These are phyloP conservation scores for Penicillium silybi DNA, from an alignment of 495 filamentous ascomycete species.

Conservation along the genomic window DNA sequence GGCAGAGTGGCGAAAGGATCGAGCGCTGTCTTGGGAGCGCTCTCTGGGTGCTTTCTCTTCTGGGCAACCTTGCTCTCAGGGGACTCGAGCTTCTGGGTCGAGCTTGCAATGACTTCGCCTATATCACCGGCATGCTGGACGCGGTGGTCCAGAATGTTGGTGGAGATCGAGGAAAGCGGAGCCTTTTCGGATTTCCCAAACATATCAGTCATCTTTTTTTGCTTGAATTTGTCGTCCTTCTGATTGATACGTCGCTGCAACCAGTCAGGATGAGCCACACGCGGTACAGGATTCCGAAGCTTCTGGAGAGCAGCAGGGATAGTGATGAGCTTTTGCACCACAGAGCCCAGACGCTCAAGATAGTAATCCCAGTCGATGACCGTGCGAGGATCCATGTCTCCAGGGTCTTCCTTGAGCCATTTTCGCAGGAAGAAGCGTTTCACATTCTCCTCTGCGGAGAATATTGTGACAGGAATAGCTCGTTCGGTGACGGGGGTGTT, in stretches of 20 bases:
- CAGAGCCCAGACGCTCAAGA: slow-evolving; percentile 86
- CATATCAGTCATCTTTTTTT: slow-evolving; percentile 96
- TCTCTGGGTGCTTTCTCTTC: slow-evolving; percentile 81
- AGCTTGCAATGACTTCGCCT: slow-evolving; percentile 74
- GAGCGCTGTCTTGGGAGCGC: slow-evolving; percentile 52
- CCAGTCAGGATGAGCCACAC: slow-evolving; percentile 95
- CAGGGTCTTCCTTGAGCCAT: slow-evolving; percentile 92
- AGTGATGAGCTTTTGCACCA: slow-evolving; percentile 97
- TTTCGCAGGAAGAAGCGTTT: slow-evolving; percentile 89
- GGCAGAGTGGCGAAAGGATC: slow-evolving; percentile 86
- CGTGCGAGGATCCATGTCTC: slow-evolving; percentile 82
- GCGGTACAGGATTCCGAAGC: slow-evolving; percentile 86
- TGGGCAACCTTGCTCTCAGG: slow-evolving; percentile 60
- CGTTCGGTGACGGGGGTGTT: slow-evolving; percentile 91
- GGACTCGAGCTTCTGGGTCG: slow-evolving; percentile 68
- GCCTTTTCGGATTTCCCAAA: slow-evolving; percentile 75
- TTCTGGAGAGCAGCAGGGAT: slow-evolving; percentile 97
- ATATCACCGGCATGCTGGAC: slow-evolving; percentile 60
- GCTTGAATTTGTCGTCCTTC: slow-evolving; percentile 96
- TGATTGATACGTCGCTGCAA: slow-evolving; percentile 86
- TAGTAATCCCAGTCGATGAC: slow-evolving; percentile 98
- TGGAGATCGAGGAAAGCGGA: slow-evolving; percentile 66
- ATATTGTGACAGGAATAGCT: slow-evolving; percentile 93
- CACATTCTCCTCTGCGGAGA: slow-evolving; percentile 82
- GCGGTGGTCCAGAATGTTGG: slow-evolving; percentile 62